Percentiles rank a stretch among this genome's conserved stretches.
Evolutionary conservation across 2,329 filamentous ascomycete species (phyloP).

Genomic region (Aspergillus fijiensis): DNA sequence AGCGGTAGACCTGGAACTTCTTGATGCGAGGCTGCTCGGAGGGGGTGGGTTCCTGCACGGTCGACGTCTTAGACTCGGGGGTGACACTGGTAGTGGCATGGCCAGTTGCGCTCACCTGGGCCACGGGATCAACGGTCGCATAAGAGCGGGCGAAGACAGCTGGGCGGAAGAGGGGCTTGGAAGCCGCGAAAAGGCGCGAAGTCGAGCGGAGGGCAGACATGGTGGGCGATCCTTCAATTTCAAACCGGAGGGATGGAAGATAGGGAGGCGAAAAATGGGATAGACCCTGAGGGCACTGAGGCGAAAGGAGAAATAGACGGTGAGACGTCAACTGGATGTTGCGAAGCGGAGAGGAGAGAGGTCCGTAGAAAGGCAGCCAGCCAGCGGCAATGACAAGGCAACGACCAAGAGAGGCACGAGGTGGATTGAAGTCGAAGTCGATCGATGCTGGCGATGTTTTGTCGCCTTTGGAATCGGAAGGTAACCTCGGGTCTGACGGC

Average conservation of each 20-base stretch:
- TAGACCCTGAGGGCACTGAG: neutral
- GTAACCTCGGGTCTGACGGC: constrained; percentile 40
- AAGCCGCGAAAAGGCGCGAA: constrained; percentile 45
- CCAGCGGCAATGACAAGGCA: constrained; percentile 23
- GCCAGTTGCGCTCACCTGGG: constrained; percentile 28
- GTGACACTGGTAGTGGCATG: constrained; percentile 34
- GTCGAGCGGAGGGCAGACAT: constrained; percentile 53
- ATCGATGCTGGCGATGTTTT: constrained; percentile 23
- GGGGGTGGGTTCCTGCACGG: constrained; percentile 60
- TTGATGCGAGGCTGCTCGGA: constrained; percentile 67
- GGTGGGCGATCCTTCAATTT: constrained; percentile 21
- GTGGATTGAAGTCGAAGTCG: constrained; percentile 23
- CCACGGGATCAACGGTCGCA: constrained; percentile 46
- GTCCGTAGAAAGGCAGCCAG: constrained; percentile 15
- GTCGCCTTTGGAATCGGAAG: constrained; percentile 20
- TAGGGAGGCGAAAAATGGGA: constrained; percentile 9
- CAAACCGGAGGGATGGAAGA: constrained; percentile 10
- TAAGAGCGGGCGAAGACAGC: constrained; percentile 45
- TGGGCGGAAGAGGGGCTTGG: constrained; percentile 45
- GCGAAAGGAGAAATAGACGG: constrained; percentile 5
- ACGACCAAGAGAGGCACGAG: constrained; percentile 18
- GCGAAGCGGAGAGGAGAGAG: constrained; percentile 13
- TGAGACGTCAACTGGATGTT: neutral
- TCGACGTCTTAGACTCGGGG: constrained; percentile 57
- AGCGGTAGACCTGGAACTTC: constrained; percentile 98